phyloP scores from a whole-genome alignment of 805 yeast species.

The Candida krabiensis region DNA sequence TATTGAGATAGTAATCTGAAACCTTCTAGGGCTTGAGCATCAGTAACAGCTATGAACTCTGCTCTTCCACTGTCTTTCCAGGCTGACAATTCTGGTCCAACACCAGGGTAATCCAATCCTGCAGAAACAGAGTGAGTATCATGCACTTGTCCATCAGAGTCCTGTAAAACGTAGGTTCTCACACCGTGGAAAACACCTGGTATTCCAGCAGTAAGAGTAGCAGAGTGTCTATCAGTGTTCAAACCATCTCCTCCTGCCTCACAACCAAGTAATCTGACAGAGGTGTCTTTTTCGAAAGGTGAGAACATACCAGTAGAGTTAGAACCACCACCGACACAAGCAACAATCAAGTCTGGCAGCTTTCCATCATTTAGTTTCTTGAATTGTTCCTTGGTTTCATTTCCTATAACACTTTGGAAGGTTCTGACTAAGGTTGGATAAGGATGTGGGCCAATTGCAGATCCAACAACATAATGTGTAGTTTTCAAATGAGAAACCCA shows the following conservation, averaged over 20 bases:
- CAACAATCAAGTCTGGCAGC: slow-evolving; percentile 91
- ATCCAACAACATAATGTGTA: slow-evolving; percentile 95
- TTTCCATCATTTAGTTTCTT: slow-evolving; percentile 73
- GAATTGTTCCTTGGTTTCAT: slow-evolving; percentile 91
- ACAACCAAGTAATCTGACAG: slow-evolving; percentile 84
- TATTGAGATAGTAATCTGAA: slow-evolving; percentile 84
- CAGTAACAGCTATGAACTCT: slow-evolving; percentile 86
- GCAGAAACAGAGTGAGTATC: slow-evolving; percentile 99
- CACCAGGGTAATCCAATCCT: slow-evolving; percentile 98
- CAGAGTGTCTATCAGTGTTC: slow-evolving; percentile 86
- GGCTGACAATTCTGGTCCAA: slow-evolving; percentile 94
- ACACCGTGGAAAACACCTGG: slow-evolving; percentile 99
- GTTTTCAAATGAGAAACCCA: slow-evolving; percentile 89
- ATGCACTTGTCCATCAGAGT: slow-evolving; percentile 90
- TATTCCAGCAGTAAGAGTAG: slow-evolving; percentile 90
- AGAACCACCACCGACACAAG: slow-evolving; percentile 99
- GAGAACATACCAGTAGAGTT: slow-evolving; percentile 95
- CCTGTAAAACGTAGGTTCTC: slow-evolving; percentile 88
- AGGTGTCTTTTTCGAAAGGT: slow-evolving; percentile 81
- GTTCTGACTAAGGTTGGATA: slow-evolving; percentile 98
- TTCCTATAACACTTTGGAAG: slow-evolving; percentile 96
- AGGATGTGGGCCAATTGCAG: slow-evolving; percentile 99
- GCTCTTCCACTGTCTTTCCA: slow-evolving; percentile 97
- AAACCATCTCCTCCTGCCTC: slow-evolving; percentile 99
- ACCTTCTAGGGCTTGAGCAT: slow-evolving; percentile 92